These are phyloP conservation scores for Aspergillus pseudonomiae DNA, from an alignment of 2,329 filamentous ascomycete species.

Conservation along the genomic window DNA sequence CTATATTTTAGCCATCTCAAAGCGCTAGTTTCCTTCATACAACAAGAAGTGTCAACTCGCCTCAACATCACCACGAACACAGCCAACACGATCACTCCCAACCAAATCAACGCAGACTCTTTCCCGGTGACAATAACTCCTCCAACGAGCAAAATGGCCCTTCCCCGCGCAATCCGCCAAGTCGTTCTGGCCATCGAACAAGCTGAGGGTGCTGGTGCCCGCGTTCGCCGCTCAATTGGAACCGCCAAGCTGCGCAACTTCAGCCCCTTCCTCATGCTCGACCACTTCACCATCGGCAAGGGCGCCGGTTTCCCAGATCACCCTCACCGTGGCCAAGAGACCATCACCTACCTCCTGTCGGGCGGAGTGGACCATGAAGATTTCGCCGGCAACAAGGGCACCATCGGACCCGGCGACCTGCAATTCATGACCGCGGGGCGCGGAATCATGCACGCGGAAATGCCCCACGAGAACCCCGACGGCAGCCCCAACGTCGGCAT, in stretches of 20 bases:
- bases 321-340: constrained; percentile 79
- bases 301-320: constrained; percentile 92
- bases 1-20: constrained; percentile 18
- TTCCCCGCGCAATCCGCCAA: constrained; percentile 76
- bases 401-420: constrained; percentile 82
- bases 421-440: constrained; percentile 97
- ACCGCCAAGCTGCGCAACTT: constrained; percentile 82
- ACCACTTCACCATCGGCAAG: constrained; percentile 80
- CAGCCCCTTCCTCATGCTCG: constrained; percentile 93
- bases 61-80: constrained; percentile 15
- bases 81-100: constrained; percentile 9
- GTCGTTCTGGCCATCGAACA: constrained; percentile 84
- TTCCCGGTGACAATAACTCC: neutral
- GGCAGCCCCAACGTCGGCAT: constrained; percentile 80
- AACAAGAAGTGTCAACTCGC: constrained; percentile 9
- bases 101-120: constrained; percentile 10
- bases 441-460: constrained; percentile 94
- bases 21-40: neutral
- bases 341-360: constrained; percentile 85
- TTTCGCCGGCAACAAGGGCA: constrained; percentile 83
- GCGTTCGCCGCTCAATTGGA: constrained; percentile 84
- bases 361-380: constrained; percentile 91
- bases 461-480: constrained; percentile 79
- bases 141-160: constrained; percentile 60
- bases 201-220: constrained; percentile 83